Evolutionary conservation across 2,329 filamentous ascomycete genomes (phyloP).

Genomic region (Pyricularia sp.): DNA sequence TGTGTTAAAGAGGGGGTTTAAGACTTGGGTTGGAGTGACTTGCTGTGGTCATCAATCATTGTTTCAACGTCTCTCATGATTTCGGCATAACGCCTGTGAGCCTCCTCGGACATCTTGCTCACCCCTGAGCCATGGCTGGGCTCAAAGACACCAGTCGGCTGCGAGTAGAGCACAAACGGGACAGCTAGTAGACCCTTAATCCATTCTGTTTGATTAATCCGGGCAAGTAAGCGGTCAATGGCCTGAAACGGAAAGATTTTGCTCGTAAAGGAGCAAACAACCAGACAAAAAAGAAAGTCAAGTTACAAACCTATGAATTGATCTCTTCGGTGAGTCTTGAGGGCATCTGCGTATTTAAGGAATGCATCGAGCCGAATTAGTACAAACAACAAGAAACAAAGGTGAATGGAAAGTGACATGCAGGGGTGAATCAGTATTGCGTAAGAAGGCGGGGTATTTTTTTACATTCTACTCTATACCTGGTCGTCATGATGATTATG

Average conservation of each 20-base stretch:
- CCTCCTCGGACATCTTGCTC: slow-evolving; percentile 65
- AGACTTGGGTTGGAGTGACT: slow-evolving; percentile 11
- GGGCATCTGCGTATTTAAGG: slow-evolving; percentile 35
- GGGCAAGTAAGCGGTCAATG: neutral
- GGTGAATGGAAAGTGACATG: neutral
- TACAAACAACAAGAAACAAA: slow-evolving; percentile 2
- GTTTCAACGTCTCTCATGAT: slow-evolving; percentile 90
- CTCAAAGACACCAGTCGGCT: slow-evolving; percentile 81
- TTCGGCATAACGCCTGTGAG: slow-evolving; percentile 83
- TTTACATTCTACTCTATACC: slow-evolving; percentile 65
- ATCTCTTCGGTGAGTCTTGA: slow-evolving; percentile 81
- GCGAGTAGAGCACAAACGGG: slow-evolving; percentile 92
- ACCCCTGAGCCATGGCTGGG: slow-evolving; percentile 50
- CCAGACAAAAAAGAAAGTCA: neutral
- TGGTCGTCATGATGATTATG: slow-evolving; percentile 41
- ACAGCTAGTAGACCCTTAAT: slow-evolving; percentile 92
- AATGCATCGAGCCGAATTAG: neutral
- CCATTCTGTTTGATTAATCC: slow-evolving; percentile 58
- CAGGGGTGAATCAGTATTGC: neutral
- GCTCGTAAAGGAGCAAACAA: neutral
- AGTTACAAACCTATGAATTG: slow-evolving; percentile 63
- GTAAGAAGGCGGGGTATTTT: slow-evolving; percentile 25
- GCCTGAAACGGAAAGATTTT: neutral
- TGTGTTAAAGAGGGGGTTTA: neutral
- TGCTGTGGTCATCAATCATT: slow-evolving; percentile 88